Evolutionary conservation across 306 rosid species (phyloP), one percentile per base, ranked within the genome.

Genomic region (Ziziphus jujuba): DNA sequence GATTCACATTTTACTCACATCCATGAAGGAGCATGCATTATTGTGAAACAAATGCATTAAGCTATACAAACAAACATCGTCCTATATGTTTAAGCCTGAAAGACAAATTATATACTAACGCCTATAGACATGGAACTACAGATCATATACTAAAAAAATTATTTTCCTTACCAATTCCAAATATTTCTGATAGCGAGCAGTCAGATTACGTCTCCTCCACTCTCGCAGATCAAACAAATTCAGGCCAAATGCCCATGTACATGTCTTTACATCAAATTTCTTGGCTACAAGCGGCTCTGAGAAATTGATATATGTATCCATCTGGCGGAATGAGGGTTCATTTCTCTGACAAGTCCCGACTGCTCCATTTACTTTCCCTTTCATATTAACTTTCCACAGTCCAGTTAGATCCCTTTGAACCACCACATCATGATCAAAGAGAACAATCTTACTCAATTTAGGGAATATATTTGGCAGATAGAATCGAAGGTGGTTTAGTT

Each of bases 191-290:
- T 87, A 95, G 67, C 82, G 72, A 53, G 71, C 71, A 65, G 91
- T 95, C 73, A 95, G 72, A 72, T 88, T 78, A 51, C 83, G 81
- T 70, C 69, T 76, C 76, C 95, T 91, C 99, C 99, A 95, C 75
- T 80, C 80, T 28, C 71, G 82, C 69, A 95, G 89, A 80, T 95
- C 89, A 78, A 87, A 88, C 70, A 95, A 59, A 77, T 95, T 95
- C 90, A 91, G 72, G 77, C 99, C 99, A 76, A 91, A 95, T 50
- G 97, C 97, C 99, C 99, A 95, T 23, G 95, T 86, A 81, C 99
- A 95, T 44, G 91, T 82, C 75, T 84, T 87, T 66, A 17, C 71
- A 80, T 88, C 87, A 77, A 95, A 88, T 72, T 68, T 87, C 69
- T 85, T 55, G 16, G 91, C 82, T 61, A 95, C 81, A 50, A 73